Conservation (phyloP, 2,329 filamentous ascomycete genomes). For the Colletotrichum coccodes region DNA sequence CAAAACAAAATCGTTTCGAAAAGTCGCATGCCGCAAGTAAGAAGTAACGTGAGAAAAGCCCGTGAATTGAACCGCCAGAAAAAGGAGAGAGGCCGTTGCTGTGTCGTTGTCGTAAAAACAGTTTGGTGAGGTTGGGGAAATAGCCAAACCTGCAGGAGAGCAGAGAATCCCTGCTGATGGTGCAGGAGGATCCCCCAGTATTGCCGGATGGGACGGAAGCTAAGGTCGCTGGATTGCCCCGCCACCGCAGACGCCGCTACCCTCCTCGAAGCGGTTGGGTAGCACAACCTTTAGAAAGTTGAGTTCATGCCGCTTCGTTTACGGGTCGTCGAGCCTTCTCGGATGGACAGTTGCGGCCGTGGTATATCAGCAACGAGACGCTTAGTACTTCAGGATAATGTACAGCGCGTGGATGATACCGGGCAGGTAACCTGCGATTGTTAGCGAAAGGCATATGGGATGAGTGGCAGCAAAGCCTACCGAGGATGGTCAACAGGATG, state of each 20-base stretch:
- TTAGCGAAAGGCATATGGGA: not conserved
- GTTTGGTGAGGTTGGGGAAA: not conserved
- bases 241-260: not conserved
- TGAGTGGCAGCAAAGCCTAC: slow-evolving; percentile 45
- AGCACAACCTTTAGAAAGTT: not conserved
- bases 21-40: slow-evolving; percentile 17
- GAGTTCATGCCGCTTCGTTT: slow-evolving; percentile 7
- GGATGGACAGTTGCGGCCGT: not conserved
- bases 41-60: slow-evolving; percentile 7
- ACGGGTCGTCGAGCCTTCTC: slow-evolving; percentile 2
- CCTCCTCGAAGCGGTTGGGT: not conserved
- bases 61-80: slow-evolving; percentile 6
- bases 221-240: slow-evolving; percentile 15
- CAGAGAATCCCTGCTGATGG: not conserved
- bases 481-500: slow-evolving; percentile 84
- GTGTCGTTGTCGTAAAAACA: slow-evolving; percentile 23
- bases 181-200: not conserved
- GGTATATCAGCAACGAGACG: not conserved
- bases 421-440: slow-evolving; percentile 67
- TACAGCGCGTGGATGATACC: slow-evolving; percentile 95
- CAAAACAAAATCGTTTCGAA: slow-evolving; percentile 16
- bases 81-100: slow-evolving; percentile 31
- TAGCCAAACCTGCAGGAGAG: slow-evolving; percentile 1
- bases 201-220: slow-evolving; percentile 27
- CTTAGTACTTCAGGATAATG: slow-evolving; percentile 90